These are phyloP conservation scores for Tripidium arundinaceum DNA, from an alignment of 202 grass and related monocot genomes.

Conservation along the genomic window DNA sequence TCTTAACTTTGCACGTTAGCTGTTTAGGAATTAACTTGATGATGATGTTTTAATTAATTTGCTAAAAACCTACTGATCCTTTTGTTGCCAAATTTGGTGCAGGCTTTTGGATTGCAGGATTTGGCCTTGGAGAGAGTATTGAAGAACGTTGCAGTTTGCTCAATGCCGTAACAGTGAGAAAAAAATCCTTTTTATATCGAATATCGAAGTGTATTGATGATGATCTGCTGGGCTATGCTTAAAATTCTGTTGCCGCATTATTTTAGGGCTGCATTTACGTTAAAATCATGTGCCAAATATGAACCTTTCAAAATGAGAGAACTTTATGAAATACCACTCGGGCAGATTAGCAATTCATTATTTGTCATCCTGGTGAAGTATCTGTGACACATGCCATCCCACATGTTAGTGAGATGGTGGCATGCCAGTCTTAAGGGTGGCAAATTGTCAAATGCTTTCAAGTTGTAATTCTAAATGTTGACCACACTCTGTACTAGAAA, in stretches of 20 bases:
- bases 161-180: slow-evolving; percentile 72
- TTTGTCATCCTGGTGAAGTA: background rate
- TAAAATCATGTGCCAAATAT: background rate
- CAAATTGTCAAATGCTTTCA: background rate
- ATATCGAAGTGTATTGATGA: background rate
- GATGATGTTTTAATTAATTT: background rate
- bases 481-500: background rate
- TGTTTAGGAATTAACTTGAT: background rate
- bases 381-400: background rate
- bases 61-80: background rate
- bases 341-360: background rate
- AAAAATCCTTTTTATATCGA: background rate
- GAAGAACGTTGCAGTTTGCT: slow-evolving; percentile 81
- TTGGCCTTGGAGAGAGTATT: slow-evolving; percentile 79
- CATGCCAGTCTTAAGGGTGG: background rate
- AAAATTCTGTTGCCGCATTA: background rate
- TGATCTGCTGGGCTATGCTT: background rate
- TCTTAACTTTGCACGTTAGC: background rate
- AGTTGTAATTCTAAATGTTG: background rate
- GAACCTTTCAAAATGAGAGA: background rate
- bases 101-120: slow-evolving; percentile 95
- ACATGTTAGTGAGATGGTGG: background rate
- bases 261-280: background rate
- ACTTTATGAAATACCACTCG: background rate
- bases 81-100: slow-evolving; percentile 20